Conservation (phyloP, 192 early-diverging fungal species). For the Linnemannia zychae region DNA sequence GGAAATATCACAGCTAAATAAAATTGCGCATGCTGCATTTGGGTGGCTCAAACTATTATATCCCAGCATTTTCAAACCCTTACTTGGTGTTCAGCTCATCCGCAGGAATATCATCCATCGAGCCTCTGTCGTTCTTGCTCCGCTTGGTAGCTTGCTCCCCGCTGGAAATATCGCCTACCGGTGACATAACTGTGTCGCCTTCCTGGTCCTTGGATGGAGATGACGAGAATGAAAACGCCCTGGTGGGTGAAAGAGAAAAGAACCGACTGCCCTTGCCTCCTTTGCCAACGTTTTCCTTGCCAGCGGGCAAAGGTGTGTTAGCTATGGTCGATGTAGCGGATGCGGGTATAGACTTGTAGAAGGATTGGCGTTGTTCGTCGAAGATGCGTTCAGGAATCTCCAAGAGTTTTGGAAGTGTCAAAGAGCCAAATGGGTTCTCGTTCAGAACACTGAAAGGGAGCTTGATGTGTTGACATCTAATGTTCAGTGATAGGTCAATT, state of each 20-base stretch:
- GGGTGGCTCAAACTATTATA: not conserved
- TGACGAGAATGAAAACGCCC: constrained; percentile 29
- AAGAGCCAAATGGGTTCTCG: constrained; percentile 44
- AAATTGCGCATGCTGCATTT: not conserved
- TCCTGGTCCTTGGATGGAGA: constrained; percentile 26
- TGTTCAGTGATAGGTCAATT: not conserved
- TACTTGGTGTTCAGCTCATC: constrained; percentile 49
- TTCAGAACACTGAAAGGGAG: constrained; percentile 52
- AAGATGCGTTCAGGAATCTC: constrained; percentile 56
- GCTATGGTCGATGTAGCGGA: not conserved
- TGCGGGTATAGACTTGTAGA: constrained; percentile 56
- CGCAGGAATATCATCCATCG: constrained; percentile 42
- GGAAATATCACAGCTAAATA: no score
- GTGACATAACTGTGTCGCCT: constrained; percentile 41
- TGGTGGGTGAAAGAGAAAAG: constrained; percentile 31
- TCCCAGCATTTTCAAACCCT: not conserved
- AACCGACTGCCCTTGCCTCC: not conserved
- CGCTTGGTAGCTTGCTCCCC: constrained; percentile 9
- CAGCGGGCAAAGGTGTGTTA: not conserved
- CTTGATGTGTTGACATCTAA: constrained; percentile 43
- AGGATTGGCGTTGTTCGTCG: constrained; percentile 61
- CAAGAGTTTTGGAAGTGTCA: constrained; percentile 49
- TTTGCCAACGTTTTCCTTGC: not conserved
- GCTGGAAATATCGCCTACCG: not conserved
- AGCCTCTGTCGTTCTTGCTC: constrained; percentile 23